Evolutionary conservation across 345 rosid genomes (phyloP).

Genomic region (Diplotaxis tenuifolia): DNA sequence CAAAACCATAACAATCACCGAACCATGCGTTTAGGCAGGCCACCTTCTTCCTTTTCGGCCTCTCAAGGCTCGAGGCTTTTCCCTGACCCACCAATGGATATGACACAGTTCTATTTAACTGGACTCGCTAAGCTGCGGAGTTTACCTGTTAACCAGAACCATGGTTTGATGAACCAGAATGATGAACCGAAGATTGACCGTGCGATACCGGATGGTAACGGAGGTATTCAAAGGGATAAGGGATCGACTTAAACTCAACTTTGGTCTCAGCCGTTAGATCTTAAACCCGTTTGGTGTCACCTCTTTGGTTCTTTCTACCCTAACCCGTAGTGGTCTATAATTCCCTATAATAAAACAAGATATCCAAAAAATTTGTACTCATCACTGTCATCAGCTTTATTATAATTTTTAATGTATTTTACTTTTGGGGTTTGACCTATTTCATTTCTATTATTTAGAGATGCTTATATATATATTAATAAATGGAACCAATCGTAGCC

Average conservation of each 20-base stretch:
- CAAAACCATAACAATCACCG: neutral
- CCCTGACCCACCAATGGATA: neutral
- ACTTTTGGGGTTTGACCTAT: too few relatives aligned
- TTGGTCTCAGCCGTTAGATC: too few relatives aligned
- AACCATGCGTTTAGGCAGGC: neutral
- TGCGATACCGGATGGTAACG: neutral
- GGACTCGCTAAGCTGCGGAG: constrained; percentile 22
- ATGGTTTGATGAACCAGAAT: constrained; percentile 1
- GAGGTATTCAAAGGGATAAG: neutral
- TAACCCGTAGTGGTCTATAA: neutral
- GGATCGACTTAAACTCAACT: too few relatives aligned
- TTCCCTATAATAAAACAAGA: too few relatives aligned
- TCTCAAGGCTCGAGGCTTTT: neutral
- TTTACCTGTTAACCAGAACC: constrained; percentile 8
- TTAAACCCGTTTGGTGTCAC: too few relatives aligned
- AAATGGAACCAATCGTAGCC: neutral
- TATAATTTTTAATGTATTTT: too few relatives aligned
- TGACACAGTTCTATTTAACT: neutral
- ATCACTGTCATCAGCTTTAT: too few relatives aligned
- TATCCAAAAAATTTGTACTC: too few relatives aligned
- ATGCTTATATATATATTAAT: neutral
- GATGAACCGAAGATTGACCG: neutral
- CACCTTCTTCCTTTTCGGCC: neutral
- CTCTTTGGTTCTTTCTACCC: too few relatives aligned
- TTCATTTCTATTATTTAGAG: too few relatives aligned